Evolutionary conservation across 805 yeast species (phyloP), one percentile per base, ranked within the genome.

Genomic region (Wickerhamomyces bovis): DNA sequence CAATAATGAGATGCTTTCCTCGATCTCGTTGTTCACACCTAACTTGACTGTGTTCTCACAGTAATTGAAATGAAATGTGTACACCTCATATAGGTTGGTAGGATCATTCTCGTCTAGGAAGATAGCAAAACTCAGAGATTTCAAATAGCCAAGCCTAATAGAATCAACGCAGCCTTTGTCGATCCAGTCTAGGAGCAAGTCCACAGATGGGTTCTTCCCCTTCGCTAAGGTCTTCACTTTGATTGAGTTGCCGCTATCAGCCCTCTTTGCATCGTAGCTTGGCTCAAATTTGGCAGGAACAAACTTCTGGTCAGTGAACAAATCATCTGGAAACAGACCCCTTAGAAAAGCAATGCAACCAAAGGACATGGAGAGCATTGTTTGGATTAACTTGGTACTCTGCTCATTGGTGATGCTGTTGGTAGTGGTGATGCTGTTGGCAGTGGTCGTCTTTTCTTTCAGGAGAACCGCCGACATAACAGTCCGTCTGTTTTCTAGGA

Each of bases 291-390:
- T 65, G 19, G 61, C 64, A 1, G 73, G 72, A 4, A 68, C 67
- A 57, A 74, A 75, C 33, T 67, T 57, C 46, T 71, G 73, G 52
- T 79, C 83, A 23, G 65, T 65, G 56, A 76, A 81, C 54, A 67
- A 70, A 12, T 71, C 75, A 50, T 80, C 83, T 8, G 77, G 76
- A 49, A 81, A 80, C 19, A 81, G 61, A 1, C 81, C 80, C 48
- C 85, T 66, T 15, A 80, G 60, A 53, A 71, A 81, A 2, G 81
- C 73, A 23, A 81, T 63, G 53, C 84, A 78, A 2, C 84, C 81
- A 52, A 80, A 66, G 0, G 82, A 70, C 70, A 77, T 76, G 0
- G 70, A 60, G 16, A 80, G 51, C 61, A 78, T 67, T 2, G 79
- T 69, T 44, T 76, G 72, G 7, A 78, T 64, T 45, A 76, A 58